phyloP scores from a whole-genome alignment of 257 asterid genomes.

The Nicotiana attenuata region DNA sequence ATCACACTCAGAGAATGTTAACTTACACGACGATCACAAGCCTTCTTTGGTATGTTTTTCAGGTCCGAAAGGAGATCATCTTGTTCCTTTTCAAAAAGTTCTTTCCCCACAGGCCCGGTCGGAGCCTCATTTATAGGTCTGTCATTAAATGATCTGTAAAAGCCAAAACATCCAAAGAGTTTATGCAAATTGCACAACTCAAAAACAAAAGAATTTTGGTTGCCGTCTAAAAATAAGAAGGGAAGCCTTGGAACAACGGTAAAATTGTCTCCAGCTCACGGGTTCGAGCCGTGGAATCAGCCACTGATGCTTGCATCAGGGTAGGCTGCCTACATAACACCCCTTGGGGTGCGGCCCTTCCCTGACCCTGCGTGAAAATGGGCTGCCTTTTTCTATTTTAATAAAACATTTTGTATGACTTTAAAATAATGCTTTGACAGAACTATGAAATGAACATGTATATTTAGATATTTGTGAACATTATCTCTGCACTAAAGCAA shows the following conservation, averaged over 20 bases:
- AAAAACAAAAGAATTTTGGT: background rate
- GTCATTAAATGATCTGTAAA: constrained; percentile 75
- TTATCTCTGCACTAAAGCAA: background rate
- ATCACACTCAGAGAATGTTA: background rate
- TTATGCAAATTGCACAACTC: background rate
- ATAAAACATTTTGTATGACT: background rate
- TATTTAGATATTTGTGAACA: background rate
- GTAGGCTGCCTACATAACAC: no score
- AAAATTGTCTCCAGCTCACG: no score
- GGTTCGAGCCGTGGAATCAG: no score
- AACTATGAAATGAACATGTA: background rate
- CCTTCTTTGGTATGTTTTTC: constrained; percentile 85
- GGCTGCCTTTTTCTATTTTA: background rate
- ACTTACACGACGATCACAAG: constrained; percentile 92
- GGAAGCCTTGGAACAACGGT: no score
- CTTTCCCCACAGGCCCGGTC: constrained; percentile 79
- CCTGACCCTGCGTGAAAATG: no score
- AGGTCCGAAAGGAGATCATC: constrained; percentile 79
- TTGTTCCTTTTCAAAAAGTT: constrained; percentile 86
- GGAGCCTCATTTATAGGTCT: constrained; percentile 65
- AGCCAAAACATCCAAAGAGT: background rate
- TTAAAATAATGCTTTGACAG: background rate
- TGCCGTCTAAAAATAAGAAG: no score
- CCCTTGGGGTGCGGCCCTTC: no score
- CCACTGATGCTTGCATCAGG: no score